Percentiles rank a stretch among this genome's conserved stretches.
These are phyloP conservation scores for Trichosporon sp. DNA, from an alignment of 1,284 basidiomycete genomes.

Conservation along the genomic window DNA sequence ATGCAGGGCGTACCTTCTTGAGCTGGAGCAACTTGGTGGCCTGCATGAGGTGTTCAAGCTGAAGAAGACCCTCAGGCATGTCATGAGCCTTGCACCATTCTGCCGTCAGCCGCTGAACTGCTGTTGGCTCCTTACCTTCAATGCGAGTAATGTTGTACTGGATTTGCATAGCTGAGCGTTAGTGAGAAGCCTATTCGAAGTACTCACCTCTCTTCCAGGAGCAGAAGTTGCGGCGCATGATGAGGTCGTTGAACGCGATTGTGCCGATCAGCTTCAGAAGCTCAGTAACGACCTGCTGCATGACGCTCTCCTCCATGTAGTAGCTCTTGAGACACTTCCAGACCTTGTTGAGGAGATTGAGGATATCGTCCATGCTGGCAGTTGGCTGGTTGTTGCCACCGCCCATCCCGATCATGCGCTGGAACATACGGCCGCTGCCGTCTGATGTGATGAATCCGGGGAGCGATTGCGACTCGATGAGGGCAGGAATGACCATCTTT, in stretches of 20 bases:
- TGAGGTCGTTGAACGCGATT: conserved; percentile 95
- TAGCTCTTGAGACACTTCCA: conserved; percentile 99
- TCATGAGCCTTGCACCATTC: conserved; percentile 93
- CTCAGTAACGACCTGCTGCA: conserved; percentile 96
- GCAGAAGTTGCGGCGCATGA: conserved; percentile 98
- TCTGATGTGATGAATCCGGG: conserved; percentile 98
- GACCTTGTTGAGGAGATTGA: conserved; percentile 95
- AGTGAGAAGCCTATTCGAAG: background rate
- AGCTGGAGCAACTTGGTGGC: conserved; percentile 97
- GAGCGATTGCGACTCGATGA: conserved; percentile 96
- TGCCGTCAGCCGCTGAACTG: conserved; percentile 13
- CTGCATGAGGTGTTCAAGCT: conserved; percentile 98
- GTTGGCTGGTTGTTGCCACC: conserved; percentile 76
- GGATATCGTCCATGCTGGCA: conserved; percentile 98
- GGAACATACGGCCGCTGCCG: conserved; percentile 84
- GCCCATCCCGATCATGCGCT: conserved; percentile 74
- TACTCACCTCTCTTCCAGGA: conserved; percentile 95
- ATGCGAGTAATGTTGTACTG: conserved; percentile 98
- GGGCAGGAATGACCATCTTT: conserved; percentile 98
- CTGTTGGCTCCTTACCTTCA: conserved; percentile 60
- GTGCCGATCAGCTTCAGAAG: conserved; percentile 95
- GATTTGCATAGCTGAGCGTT: conserved; percentile 86
- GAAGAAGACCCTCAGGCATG: conserved; percentile 97
- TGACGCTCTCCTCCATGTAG: conserved; percentile 97
- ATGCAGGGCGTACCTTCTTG: conserved; percentile 74